phyloP scores from a whole-genome alignment of 345 rosid genomes.

The Eucalyptus shirleyi region DNA sequence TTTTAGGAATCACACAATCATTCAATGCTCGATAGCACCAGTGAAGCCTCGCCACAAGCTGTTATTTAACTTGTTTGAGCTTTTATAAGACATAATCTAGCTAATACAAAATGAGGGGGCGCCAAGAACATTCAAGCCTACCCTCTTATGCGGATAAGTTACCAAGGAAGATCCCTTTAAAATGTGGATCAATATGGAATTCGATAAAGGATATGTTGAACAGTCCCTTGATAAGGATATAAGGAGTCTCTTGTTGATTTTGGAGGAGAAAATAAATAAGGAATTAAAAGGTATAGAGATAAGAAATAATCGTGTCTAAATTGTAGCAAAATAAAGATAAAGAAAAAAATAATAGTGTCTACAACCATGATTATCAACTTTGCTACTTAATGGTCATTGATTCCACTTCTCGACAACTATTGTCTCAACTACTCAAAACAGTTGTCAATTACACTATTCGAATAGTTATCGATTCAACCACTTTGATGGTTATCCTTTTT shows the following conservation, averaged over 20 bases:
- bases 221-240: not conserved
- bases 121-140: not conserved
- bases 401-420: not conserved
- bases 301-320: not conserved
- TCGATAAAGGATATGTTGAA: not conserved
- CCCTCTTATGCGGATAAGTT: not conserved
- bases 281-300: not conserved
- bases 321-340: not conserved
- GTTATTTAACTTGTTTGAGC: not conserved
- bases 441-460: not conserved
- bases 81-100: not conserved
- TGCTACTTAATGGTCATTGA: not conserved
- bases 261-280: not conserved
- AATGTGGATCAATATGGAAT: not conserved
- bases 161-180: not conserved
- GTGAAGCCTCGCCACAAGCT: too few species aligned
- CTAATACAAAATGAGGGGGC: not conserved
- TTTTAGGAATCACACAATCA: too few species aligned
- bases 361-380: not conserved
- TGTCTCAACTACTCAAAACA: not conserved
- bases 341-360: too few species aligned
- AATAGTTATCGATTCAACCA: not conserved
- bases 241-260: not conserved
- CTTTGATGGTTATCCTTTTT: not conserved
- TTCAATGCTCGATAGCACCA: too few species aligned